These are phyloP conservation scores for Salicornia ramosissima DNA, from an alignment of 148 eudicot species.

Conservation along the genomic window DNA sequence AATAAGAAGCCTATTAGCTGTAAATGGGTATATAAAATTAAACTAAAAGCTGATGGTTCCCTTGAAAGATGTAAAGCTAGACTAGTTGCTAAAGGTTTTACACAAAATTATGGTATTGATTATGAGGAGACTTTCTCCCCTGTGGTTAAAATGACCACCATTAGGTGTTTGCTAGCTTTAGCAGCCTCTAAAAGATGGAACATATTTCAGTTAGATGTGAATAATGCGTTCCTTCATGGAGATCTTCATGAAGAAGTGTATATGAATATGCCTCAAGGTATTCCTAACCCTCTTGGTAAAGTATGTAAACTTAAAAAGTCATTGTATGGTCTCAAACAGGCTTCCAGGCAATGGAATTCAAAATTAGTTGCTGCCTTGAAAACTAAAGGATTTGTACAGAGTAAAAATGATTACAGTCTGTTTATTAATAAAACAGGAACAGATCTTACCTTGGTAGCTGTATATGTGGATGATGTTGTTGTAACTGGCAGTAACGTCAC, in stretches of 20 bases:
- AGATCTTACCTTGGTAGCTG: neutral
- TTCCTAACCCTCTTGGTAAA: neutral
- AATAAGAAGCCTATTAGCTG: too few relatives aligned
- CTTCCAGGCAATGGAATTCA: too few relatives aligned
- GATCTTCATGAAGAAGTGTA: too few relatives aligned
- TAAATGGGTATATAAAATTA: neutral
- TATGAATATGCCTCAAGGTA: too few relatives aligned
- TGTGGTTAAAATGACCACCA: neutral
- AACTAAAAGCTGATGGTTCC: neutral
- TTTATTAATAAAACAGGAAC: too few relatives aligned
- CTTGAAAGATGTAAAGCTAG: neutral
- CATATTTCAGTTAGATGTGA: too few relatives aligned
- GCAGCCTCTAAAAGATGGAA: neutral
- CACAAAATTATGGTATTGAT: neutral
- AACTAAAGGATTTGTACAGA: neutral
- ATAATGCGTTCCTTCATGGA: too few relatives aligned
- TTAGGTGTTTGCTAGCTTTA: neutral
- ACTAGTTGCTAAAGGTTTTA: neutral
- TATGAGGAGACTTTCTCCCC: neutral
- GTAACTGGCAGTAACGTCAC: too few relatives aligned
- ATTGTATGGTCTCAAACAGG: neutral
- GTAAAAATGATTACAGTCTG: neutral
- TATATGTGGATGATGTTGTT: too few relatives aligned
- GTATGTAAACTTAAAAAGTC: neutral
- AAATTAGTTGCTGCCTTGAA: neutral